Evolutionary conservation across 2,329 filamentous ascomycete species (phyloP).

Genomic region (Penicillium oxalicum): DNA sequence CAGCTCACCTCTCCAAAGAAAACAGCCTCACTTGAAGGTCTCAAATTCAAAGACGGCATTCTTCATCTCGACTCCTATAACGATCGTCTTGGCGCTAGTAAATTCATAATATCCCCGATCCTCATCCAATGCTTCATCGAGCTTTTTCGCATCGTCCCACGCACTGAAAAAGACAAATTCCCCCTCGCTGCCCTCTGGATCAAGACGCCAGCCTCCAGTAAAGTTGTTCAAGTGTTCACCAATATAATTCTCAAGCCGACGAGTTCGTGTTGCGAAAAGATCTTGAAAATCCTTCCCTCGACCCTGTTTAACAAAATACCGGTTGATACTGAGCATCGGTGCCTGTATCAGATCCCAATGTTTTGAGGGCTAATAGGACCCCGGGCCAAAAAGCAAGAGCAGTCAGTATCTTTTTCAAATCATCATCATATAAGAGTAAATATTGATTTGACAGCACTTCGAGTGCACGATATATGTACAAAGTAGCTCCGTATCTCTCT

Average conservation of each 20-base stretch:
- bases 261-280: constrained; percentile 21
- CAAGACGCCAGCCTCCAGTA: constrained; percentile 38
- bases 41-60: too few species aligned
- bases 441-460: not conserved
- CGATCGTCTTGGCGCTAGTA: too few species aligned
- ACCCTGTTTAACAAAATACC: constrained; percentile 26
- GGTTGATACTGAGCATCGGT: constrained; percentile 28
- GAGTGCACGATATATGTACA: too few species aligned
- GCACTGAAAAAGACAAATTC: constrained; percentile 41
- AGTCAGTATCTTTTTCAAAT: not conserved
- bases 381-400: not conserved
- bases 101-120: constrained; percentile 16
- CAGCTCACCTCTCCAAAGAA: too few species aligned
- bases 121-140: constrained; percentile 23
- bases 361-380: not conserved
- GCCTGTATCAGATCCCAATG: constrained; percentile 23
- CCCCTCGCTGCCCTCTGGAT: constrained; percentile 30
- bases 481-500: too few species aligned
- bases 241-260: constrained; percentile 11
- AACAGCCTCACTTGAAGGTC: too few species aligned
- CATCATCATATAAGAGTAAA: not conserved
- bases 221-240: constrained; percentile 23
- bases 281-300: constrained; percentile 24
- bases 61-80: too few species aligned
- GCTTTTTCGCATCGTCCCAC: constrained; percentile 34